Conservation (phyloP, 352 stramenopile genomes). For the Phytophthora fragariae region DNA sequence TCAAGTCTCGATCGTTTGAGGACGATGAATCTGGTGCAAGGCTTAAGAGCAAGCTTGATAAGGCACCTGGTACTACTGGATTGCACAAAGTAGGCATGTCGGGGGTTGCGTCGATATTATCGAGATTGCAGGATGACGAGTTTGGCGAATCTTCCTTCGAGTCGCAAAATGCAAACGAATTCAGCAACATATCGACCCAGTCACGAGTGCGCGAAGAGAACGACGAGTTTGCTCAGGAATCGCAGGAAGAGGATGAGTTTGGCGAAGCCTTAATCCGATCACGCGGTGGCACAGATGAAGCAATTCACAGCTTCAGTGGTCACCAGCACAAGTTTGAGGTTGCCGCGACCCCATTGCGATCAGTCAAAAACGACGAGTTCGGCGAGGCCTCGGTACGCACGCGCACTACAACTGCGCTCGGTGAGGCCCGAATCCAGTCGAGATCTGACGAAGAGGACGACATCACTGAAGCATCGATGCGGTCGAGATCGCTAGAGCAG, state of each 20-base stretch:
- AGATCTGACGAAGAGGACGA: constrained; percentile 10
- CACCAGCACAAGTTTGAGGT: background rate
- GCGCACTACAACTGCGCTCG: constrained; percentile 6
- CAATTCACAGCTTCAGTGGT: background rate
- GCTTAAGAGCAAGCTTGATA: background rate
- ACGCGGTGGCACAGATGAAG: background rate
- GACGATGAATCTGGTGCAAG: background rate
- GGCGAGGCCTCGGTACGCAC: background rate
- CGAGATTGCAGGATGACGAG: background rate
- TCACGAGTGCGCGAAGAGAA: background rate
- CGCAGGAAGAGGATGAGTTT: background rate
- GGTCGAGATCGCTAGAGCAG: background rate
- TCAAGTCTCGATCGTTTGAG: background rate
- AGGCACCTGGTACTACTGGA: background rate
- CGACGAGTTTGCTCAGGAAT: background rate
- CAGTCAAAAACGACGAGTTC: background rate
- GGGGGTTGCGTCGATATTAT: background rate
- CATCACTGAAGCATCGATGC: constrained; percentile 1
- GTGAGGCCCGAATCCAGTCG: background rate
- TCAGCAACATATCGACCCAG: background rate
- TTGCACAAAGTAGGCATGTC: background rate
- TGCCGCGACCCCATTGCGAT: background rate
- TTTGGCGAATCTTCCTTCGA: background rate
- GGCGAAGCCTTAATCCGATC: background rate
- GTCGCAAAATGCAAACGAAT: background rate